Conservation (phyloP, 1,284 basidiomycete species). For the Boletus albobrunnescens region DNA sequence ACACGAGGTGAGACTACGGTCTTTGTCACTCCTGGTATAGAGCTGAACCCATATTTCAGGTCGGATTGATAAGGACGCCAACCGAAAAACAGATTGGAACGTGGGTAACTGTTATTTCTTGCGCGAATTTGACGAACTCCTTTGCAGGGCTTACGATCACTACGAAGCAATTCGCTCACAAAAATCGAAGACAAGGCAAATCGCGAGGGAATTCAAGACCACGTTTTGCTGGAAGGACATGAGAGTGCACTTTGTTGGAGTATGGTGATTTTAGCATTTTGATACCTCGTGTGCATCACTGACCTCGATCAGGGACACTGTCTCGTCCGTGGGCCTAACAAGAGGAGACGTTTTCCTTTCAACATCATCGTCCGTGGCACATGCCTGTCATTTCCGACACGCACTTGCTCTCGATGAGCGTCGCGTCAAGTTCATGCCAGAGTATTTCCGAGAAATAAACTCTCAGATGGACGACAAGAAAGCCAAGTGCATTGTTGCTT, state of each 20-base stretch:
- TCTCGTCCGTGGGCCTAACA: conserved; percentile 35
- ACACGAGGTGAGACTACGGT: too few relatives aligned
- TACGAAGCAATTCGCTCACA: conserved; percentile 26
- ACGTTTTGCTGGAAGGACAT: conserved; percentile 34
- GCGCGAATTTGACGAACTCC: background rate
- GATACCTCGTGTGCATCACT: background rate
- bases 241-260: conserved; percentile 41
- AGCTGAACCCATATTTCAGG: conserved; percentile 8
- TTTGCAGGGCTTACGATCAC: conserved; percentile 38
- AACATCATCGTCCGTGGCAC: conserved; percentile 16
- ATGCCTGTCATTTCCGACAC: conserved; percentile 39
- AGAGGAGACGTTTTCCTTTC: conserved; percentile 26
- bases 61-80: conserved; percentile 22
- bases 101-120: conserved; percentile 9
- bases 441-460: conserved; percentile 33
- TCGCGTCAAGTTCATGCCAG: conserved; percentile 41
- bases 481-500: background rate
- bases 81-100: conserved; percentile 28
- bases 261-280: conserved; percentile 29
- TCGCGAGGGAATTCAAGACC: conserved; percentile 33
- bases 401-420: conserved; percentile 41
- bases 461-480: conserved; percentile 1
- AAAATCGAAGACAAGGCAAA: conserved; percentile 15
- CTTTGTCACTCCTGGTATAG: too few relatives aligned
- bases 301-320: conserved; percentile 39